Evolutionary conservation across 75 land plant species (phyloP).

Genomic region (Picea glauca): DNA sequence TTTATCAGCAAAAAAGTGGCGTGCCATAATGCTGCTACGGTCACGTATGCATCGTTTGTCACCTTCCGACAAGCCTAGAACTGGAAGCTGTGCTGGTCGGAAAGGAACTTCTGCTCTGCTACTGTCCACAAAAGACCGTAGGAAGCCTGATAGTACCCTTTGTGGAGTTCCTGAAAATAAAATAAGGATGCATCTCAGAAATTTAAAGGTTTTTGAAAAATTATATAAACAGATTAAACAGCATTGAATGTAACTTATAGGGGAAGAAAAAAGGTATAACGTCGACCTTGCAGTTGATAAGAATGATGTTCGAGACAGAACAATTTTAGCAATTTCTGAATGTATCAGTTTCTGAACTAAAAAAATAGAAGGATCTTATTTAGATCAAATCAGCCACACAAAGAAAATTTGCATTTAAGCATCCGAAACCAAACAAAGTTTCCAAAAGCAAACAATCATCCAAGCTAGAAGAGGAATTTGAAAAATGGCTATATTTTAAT

Average conservation of each 20-base stretch:
- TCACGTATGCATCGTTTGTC: conserved; percentile 88
- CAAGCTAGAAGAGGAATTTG: background rate
- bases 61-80: conserved; percentile 70
- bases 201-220: background rate
- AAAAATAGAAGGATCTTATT: background rate
- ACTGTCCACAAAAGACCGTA: conserved; percentile 83
- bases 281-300: background rate
- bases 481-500: background rate
- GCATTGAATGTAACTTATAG: background rate
- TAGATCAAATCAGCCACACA: background rate
- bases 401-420: background rate
- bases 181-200: background rate
- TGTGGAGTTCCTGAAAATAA: conserved; percentile 72
- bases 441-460: too few species aligned
- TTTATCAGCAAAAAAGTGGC: conserved; percentile 85
- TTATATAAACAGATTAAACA: background rate
- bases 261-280: background rate
- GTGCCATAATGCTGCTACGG: conserved; percentile 87
- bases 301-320: background rate
- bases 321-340: background rate
- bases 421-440: background rate
- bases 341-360: background rate
- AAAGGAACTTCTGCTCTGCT: conserved; percentile 69
- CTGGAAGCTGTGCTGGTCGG: conserved; percentile 75
- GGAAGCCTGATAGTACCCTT: conserved; percentile 60